These are phyloP conservation scores for Chloris gayana DNA, from an alignment of 176 grass and related monocot genomes.

Conservation along the genomic window DNA sequence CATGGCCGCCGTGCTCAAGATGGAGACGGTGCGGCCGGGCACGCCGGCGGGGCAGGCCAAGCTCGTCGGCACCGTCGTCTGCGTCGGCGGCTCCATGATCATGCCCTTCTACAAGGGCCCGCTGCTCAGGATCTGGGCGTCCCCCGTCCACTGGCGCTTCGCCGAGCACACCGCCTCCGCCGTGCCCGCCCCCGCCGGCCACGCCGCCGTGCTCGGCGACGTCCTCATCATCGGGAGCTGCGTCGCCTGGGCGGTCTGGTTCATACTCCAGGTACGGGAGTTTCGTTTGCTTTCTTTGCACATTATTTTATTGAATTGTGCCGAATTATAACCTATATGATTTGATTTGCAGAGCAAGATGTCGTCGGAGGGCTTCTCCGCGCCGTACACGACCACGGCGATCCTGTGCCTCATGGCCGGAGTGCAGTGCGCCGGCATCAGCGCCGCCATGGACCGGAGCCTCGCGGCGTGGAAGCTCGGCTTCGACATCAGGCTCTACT, in stretches of 20 bases:
- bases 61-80: conserved; percentile 62
- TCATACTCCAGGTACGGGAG: conserved; percentile 83
- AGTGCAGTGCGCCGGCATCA: conserved; percentile 60
- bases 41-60: conserved; percentile 62
- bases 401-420: conserved; percentile 78
- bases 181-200: not conserved
- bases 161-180: conserved; percentile 53
- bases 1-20: conserved; percentile 71
- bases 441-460: conserved; percentile 53
- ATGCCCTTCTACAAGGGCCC: conserved; percentile 93
- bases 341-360: conserved; percentile 60
- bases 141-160: conserved; percentile 68
- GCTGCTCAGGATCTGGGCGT: conserved; percentile 51
- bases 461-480: conserved; percentile 66
- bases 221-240: conserved; percentile 75
- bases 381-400: conserved; percentile 82
- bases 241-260: conserved; percentile 75
- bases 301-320: too few relatives aligned
- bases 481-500: conserved; percentile 73
- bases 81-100: conserved; percentile 85
- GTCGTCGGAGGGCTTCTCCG: conserved; percentile 67
- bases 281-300: too few relatives aligned
- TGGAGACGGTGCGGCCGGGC: conserved; percentile 45
- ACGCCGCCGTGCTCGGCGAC: conserved; percentile 46
- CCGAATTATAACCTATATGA: too few relatives aligned